phyloP scores from a whole-genome alignment of 2,329 filamentous ascomycete genomes.

The Ceratocystis alfenasii region DNA sequence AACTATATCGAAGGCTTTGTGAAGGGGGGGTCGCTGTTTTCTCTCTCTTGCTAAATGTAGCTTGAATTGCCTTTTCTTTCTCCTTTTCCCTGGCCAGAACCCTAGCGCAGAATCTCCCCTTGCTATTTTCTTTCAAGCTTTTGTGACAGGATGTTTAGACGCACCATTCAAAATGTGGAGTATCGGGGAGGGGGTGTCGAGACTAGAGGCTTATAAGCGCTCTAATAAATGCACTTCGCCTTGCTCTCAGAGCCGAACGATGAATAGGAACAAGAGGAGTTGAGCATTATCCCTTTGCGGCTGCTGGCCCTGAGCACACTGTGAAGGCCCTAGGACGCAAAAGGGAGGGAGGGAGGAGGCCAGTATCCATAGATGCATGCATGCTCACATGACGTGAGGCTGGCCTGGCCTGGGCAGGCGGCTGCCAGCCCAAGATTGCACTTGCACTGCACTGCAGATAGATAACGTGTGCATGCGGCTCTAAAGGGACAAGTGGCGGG shows the following conservation, averaged over 20 bases:
- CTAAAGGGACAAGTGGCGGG: background rate
- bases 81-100: background rate
- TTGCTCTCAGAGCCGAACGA: background rate
- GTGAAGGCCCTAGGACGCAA: background rate
- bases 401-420: too few species aligned
- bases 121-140: background rate
- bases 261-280: background rate
- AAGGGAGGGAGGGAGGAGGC: background rate
- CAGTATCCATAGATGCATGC: background rate
- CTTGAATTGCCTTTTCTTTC: background rate
- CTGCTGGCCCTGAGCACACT: background rate
- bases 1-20: background rate
- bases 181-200: background rate
- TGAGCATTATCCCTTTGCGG: background rate
- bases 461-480: background rate
- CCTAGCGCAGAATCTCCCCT: background rate
- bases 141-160: slow-evolving; percentile 2
- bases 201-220: background rate
- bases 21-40: background rate
- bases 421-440: background rate
- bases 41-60: background rate
- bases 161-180: slow-evolving; percentile 6
- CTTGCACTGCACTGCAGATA: background rate
- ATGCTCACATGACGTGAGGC: background rate
- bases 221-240: slow-evolving; percentile 21